Percentiles rank a stretch among this genome's conserved stretches.
These are phyloP conservation scores for Aspergillus clavatus DNA, from an alignment of 2,329 filamentous ascomycete species.

Conservation along the genomic window DNA sequence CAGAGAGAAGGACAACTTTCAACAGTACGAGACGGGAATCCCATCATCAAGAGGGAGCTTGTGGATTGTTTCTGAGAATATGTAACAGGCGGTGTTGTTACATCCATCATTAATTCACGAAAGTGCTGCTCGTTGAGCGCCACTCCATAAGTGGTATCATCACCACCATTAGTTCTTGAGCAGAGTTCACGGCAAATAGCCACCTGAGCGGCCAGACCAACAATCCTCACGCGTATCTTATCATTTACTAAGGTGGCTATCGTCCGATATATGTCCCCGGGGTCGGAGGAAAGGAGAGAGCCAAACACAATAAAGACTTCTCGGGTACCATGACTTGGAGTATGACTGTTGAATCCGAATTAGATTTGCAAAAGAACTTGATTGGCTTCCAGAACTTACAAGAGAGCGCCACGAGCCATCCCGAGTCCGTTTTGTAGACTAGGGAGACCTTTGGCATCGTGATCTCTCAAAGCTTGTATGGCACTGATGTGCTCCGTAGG, in stretches of 20 bases:
- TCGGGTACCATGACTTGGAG: slow-evolving; percentile 85
- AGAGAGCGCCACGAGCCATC: slow-evolving; percentile 88
- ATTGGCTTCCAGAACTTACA: slow-evolving; percentile 46
- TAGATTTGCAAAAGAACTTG: slow-evolving; percentile 2
- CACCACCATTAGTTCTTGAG: slow-evolving; percentile 77
- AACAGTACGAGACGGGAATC: slow-evolving; percentile 82
- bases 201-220: slow-evolving; percentile 86
- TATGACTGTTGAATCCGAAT: slow-evolving; percentile 55
- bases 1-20: slow-evolving; percentile 71
- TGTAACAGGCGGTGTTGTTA: slow-evolving; percentile 84
- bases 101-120: slow-evolving; percentile 77
- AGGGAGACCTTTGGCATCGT: slow-evolving; percentile 68
- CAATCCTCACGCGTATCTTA: slow-evolving; percentile 79
- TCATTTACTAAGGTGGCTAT: slow-evolving; percentile 73
- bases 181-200: slow-evolving; percentile 89
- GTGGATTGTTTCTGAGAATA: slow-evolving; percentile 53
- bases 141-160: slow-evolving; percentile 67
- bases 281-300: slow-evolving; percentile 82
- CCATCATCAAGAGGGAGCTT: slow-evolving; percentile 82
- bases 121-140: slow-evolving; percentile 85
- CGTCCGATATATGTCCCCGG: slow-evolving; percentile 91
- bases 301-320: slow-evolving; percentile 92
- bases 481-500: slow-evolving; percentile 80
- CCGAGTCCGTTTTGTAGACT: slow-evolving; percentile 92
- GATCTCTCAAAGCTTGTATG: slow-evolving; percentile 61